A percentile compares a stretch with the other conserved stretches of the same genome.
These are phyloP conservation scores for Triticum aestivum DNA, from an alignment of 176 grass and related monocot genomes.

Conservation along the genomic window IWGSC_CS_RefSeq_v2.1 NC_057805.1:488733229-488733728, in stretches of 20 bases:
- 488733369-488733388: conserved; percentile 99
- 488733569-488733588: background rate
- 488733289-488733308: conserved; percentile 95
- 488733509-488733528: background rate
- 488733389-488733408: conserved; percentile 95
- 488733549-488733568: background rate
- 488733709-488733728: background rate
- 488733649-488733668: background rate
- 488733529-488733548: background rate
- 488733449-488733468: conserved; percentile 93
- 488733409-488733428: conserved; percentile 77
- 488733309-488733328: conserved; percentile 98
- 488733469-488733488: conserved; percentile 76
- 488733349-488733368: conserved; percentile 99
- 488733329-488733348: conserved; percentile 97
- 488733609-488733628: background rate
- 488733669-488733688: background rate
- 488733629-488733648: no score
- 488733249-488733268: background rate
- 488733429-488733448: conserved; percentile 84
- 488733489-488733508: conserved; percentile 20
- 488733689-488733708: background rate
- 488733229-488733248: conserved; percentile 2
- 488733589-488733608: background rate
- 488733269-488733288: conserved; percentile 21